Evolutionary conservation across 441 rosid species (phyloP).

Genomic region (Bruguiera hainesii): DNA sequence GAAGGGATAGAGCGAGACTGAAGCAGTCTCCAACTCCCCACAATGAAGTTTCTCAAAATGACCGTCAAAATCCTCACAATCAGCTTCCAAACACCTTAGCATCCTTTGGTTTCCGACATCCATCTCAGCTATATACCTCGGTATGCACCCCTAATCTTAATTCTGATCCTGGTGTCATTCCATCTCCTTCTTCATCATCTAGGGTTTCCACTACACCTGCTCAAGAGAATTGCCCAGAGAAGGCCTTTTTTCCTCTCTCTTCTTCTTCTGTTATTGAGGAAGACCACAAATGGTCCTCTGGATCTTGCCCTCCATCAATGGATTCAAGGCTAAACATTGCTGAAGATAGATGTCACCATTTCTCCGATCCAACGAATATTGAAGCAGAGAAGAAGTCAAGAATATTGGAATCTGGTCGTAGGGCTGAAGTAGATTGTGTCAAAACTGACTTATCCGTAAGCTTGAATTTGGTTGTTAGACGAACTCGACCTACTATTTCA

Average conservation of each 20-base stretch:
- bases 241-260: slow-evolving; percentile 27
- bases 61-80: slow-evolving; percentile 21
- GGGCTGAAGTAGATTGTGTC: slow-evolving; percentile 27
- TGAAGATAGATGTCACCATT: slow-evolving; percentile 23
- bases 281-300: slow-evolving; percentile 15
- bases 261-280: slow-evolving; percentile 32
- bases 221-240: slow-evolving; percentile 24
- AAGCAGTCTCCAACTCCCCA: slow-evolving; percentile 57
- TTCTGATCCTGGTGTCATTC: slow-evolving; percentile 27
- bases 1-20: slow-evolving; percentile 92
- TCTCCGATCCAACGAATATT: slow-evolving; percentile 24
- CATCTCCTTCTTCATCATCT: slow-evolving; percentile 39
- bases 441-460: slow-evolving; percentile 48
- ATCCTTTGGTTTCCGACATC: slow-evolving; percentile 35
- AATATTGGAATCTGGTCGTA: slow-evolving; percentile 29
- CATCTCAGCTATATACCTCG: slow-evolving; percentile 44
- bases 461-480: slow-evolving; percentile 56
- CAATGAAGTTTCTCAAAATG: slow-evolving; percentile 27
- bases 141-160: slow-evolving; percentile 69
- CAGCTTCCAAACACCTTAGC: slow-evolving; percentile 29
- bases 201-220: slow-evolving; percentile 40
- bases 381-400: slow-evolving; percentile 34
- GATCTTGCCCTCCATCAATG: slow-evolving; percentile 31
- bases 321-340: slow-evolving; percentile 25
- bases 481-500: slow-evolving; percentile 30